Base-by-base conservation (phyloP, 768 basidiomycete genomes). In the Kwoniella bestiolae region DNA sequence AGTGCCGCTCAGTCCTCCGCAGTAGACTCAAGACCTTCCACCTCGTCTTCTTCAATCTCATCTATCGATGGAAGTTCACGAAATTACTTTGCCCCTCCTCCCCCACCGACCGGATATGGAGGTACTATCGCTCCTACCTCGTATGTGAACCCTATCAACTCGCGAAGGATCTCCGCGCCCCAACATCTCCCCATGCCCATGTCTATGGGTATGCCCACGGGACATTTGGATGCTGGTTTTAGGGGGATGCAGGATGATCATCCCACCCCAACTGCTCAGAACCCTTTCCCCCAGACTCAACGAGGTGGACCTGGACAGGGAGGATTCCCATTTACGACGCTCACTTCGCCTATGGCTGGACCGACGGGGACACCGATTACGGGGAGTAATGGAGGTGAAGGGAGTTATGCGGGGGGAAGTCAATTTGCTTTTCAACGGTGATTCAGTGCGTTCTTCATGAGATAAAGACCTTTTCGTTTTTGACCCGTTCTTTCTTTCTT, bases 181-280 rank as follows among this genome's bases (percentile, higher is more conserved):
- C 51, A 59, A 23, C 71, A 77, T 51, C 44, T 77, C 16, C 41
- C 65, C 18, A 70, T 77, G 60, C 73, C 75, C 5, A 28, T 51
- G 14, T 63, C 53, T 12, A 18, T 34, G 18, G 46, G 46, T 9
- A 25, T 47, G 46, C 14, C 31, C 29, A 16, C 18, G 32, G 12
- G 21, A 46, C 50, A 46, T 8, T 5, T 66, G 14, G 55, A 62
- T 28, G n/a, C n/a, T n/a, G 64, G 64, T 5, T 74, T 73, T 58
- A 68, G 71, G 46, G 61, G 31, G 8, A 26, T 29, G 14, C 69
- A 72, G 8, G 70, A 63, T 8, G 72, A 74, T 66, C 67, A 70
- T 45, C 58, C 56, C n/a, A 77, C 76, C 3, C 73, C 76, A 8
- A 74, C 76, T 11, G 67, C 63, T 9, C 69, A 73, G 51, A 74